Base-by-base conservation (phyloP, 495 filamentous ascomycete genomes). In the Penicillium pancosmium region DNA sequence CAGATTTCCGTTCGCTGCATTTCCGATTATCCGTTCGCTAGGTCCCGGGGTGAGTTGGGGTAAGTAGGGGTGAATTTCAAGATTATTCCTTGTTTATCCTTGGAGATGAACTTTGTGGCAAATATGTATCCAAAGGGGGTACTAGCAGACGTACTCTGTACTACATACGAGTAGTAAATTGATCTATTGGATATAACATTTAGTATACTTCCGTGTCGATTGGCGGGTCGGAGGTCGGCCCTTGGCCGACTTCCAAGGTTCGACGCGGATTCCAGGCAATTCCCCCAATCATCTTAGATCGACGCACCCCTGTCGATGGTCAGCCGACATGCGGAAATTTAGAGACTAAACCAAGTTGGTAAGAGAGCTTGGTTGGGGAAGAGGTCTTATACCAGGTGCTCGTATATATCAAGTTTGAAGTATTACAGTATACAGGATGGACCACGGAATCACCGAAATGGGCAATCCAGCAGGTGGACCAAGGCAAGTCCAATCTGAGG, bases 291-390 rank as follows among this genome's bases (percentile, higher is more conserved):
- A 65, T 57, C 56, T 49, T 56, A 67, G 58, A 48, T 55, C 51
- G 53, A 13, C 43, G 55, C n/a, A 57, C 53, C 57, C 52, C 51
- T 56, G 58, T 64, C 57, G 36, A 54, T 46, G 63, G 65, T 68
- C 65, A 68, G 55, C 62, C 46, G 65, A 68, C 65, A 48, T 40
- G 59, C 49, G 9, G 53, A 65, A 40, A 60, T 65, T 65, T 60
- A 13, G 9, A 27, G 3, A 25, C 46, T 35, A n/a, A 4, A 44
- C 41, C 41, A 3, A 5, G 8, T 44, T 19, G 13, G 41, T 40
- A 15, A n/a, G n/a, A 44, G 41, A 44, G 16, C 41, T 46, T 57
- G n/a, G 7, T 23, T n/a, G 25, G 41, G 38, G 27, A 31, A 31
- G 27, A 6, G 27, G 27, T 31, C 27, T 31, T 31, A 40, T 31